Evolutionary conservation across 2,329 filamentous ascomycete species (phyloP).

Genomic region (Fusarium lateritium): DNA sequence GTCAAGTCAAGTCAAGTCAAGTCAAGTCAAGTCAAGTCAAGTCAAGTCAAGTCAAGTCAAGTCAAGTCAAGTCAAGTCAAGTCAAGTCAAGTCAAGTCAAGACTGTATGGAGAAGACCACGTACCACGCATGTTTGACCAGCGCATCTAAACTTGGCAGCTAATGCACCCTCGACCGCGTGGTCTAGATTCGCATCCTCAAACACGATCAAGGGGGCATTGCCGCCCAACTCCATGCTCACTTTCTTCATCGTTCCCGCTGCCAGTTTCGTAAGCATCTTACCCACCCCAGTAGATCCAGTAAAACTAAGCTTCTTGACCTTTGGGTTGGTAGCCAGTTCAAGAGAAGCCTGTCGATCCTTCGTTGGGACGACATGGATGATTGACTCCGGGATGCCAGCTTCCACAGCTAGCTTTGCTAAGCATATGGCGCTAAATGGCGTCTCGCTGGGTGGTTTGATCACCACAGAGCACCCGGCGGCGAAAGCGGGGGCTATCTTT

Average conservation of each 20-base stretch:
- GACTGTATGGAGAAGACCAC: too few relatives aligned
- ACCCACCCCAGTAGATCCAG: conserved; percentile 74
- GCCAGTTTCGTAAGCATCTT: conserved; percentile 72
- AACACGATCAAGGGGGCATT: conserved; percentile 76
- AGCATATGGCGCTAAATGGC: conserved; percentile 78
- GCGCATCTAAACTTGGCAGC: conserved; percentile 54
- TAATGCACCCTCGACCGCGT: conserved; percentile 69
- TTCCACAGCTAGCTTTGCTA: conserved; percentile 77
- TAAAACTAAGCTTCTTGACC: conserved; percentile 74
- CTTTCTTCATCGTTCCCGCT: conserved; percentile 76
- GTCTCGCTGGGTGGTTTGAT: conserved; percentile 81
- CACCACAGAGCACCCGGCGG: conserved; percentile 82
- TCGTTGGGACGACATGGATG: conserved; percentile 47
- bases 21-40: too few relatives aligned
- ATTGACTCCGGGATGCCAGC: conserved; percentile 75
- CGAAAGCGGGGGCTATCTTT: conserved; percentile 68
- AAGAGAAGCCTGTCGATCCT: conserved; percentile 44
- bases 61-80: too few relatives aligned
- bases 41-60: too few relatives aligned
- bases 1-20: too few relatives aligned
- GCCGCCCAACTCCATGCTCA: conserved; percentile 77
- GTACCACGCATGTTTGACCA: conserved; percentile 73
- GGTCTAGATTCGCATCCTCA: conserved; percentile 74
- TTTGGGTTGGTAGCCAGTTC: conserved; percentile 47
- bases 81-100: too few relatives aligned